Percentiles rank a stretch among this genome's conserved stretches.
Conservation (phyloP, 345 rosid genomes). For the Salix udensis region DNA sequence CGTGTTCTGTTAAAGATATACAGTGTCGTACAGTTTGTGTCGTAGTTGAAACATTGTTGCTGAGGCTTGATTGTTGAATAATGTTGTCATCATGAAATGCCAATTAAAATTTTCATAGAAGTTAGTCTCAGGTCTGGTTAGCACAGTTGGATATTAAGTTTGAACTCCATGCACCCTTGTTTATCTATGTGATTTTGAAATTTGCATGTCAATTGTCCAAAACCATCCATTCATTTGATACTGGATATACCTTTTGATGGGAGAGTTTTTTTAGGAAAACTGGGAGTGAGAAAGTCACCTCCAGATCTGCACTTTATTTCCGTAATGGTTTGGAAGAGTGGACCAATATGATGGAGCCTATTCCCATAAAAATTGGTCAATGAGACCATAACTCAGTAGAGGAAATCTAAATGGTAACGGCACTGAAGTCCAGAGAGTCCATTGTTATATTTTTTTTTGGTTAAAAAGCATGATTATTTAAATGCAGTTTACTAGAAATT, state of each 20-base stretch:
- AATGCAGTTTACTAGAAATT: not conserved
- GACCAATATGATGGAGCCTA: not conserved
- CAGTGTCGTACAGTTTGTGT: not conserved
- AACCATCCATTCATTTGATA: not conserved
- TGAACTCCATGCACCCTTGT: not conserved
- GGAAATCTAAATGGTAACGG: not conserved
- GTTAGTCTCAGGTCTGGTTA: not conserved
- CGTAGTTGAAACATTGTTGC: not conserved
- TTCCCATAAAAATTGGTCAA: not conserved
- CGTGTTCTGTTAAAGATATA: not conserved
- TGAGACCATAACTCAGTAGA: not conserved
- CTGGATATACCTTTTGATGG: not conserved
- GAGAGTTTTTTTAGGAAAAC: not conserved
- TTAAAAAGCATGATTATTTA: not conserved
- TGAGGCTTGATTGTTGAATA: not conserved
- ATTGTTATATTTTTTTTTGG: not conserved
- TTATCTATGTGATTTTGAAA: not conserved
- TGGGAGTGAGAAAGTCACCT: not conserved
- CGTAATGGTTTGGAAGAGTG: not conserved
- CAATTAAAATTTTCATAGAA: not conserved
- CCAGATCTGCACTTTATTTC: not conserved
- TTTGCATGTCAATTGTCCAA: not conserved
- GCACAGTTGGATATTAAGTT: not conserved
- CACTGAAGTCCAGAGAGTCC: not conserved
- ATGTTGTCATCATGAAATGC: not conserved